Evolutionary conservation across 148 eudicot species (phyloP).

Genomic region (Persicaria tinctoria): DNA sequence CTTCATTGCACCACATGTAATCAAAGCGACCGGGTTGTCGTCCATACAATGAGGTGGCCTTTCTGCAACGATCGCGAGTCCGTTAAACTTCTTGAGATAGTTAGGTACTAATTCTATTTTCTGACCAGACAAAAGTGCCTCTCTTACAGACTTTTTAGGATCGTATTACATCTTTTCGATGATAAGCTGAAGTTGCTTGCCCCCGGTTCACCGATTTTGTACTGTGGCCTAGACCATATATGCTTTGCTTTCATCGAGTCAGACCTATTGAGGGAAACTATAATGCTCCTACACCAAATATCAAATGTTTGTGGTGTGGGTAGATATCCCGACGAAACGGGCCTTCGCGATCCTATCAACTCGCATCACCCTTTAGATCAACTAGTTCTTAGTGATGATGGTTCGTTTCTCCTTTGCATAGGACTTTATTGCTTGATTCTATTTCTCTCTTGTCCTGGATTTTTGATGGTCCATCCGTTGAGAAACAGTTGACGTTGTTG

Average conservation of each 20-base stretch:
- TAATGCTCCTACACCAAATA: constrained; percentile 61
- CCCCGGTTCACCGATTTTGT: constrained; percentile 64
- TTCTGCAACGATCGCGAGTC: constrained; percentile 68
- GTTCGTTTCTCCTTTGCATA: constrained; percentile 57
- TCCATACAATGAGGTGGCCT: constrained; percentile 40
- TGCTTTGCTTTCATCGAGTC: constrained; percentile 74
- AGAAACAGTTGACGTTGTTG: constrained; percentile 65
- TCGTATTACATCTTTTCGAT: constrained; percentile 55
- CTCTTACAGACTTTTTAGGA: constrained; percentile 60
- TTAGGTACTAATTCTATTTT: constrained; percentile 40
- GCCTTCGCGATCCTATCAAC: constrained; percentile 33
- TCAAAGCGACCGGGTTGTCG: constrained; percentile 1
- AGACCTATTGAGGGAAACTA: constrained; percentile 52
- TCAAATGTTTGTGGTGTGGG: constrained; percentile 58
- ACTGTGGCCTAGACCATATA: constrained; percentile 60
- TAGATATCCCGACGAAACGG: constrained; percentile 53
- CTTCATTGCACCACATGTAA: constrained; percentile 40
- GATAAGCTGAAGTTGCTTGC: constrained; percentile 62
- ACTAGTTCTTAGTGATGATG: constrained; percentile 50
- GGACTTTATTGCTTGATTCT: constrained; percentile 38
- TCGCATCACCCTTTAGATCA: constrained; percentile 25
- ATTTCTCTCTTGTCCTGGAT: constrained; percentile 70
- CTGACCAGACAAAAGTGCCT: constrained; percentile 68
- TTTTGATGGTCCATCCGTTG: constrained; percentile 17
- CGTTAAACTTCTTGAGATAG: constrained; percentile 65